These are phyloP conservation scores for Malbranchea zuffiana DNA, from an alignment of 2,329 filamentous ascomycete species.

Conservation along the genomic window DNA sequence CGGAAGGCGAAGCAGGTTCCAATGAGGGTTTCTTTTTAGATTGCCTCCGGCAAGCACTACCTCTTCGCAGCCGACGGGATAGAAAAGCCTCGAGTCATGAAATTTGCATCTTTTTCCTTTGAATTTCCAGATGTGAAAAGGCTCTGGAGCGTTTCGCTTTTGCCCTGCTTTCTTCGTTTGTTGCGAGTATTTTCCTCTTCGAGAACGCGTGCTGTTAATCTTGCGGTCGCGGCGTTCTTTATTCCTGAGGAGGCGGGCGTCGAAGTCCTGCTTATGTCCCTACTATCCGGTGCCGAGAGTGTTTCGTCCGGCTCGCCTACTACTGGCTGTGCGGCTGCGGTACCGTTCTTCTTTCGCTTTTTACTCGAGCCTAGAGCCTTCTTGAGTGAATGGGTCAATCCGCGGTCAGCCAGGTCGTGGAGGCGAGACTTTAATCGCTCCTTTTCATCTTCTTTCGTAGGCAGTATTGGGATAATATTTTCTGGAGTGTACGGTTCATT, in stretches of 20 bases:
- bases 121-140: conserved; percentile 40
- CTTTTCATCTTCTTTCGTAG: conserved; percentile 59
- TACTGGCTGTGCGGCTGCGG: conserved; percentile 20
- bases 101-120: conserved; percentile 39
- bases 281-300: conserved; percentile 13
- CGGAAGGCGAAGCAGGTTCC: too few relatives aligned
- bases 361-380: conserved; percentile 53
- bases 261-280: conserved; percentile 20
- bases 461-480: conserved; percentile 74
- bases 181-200: conserved; percentile 75
- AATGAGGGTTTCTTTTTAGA: too few relatives aligned
- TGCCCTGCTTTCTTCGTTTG: conserved; percentile 62
- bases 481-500: conserved; percentile 59
- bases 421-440: conserved; percentile 54
- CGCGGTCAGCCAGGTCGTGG: conserved; percentile 57
- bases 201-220: conserved; percentile 73
- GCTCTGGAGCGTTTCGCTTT: conserved; percentile 46
- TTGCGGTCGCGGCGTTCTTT: conserved; percentile 79
- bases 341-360: conserved; percentile 61
- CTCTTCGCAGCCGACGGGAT: conserved; percentile 37
- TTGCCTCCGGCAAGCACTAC: too few relatives aligned
- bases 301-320: not conserved
- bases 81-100: conserved; percentile 49
- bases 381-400: conserved; percentile 78
- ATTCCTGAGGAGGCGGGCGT: conserved; percentile 48